Evolutionary conservation across 2,329 filamentous ascomycete species (phyloP).

Genomic region (Teratosphaeria gauchensis): DNA sequence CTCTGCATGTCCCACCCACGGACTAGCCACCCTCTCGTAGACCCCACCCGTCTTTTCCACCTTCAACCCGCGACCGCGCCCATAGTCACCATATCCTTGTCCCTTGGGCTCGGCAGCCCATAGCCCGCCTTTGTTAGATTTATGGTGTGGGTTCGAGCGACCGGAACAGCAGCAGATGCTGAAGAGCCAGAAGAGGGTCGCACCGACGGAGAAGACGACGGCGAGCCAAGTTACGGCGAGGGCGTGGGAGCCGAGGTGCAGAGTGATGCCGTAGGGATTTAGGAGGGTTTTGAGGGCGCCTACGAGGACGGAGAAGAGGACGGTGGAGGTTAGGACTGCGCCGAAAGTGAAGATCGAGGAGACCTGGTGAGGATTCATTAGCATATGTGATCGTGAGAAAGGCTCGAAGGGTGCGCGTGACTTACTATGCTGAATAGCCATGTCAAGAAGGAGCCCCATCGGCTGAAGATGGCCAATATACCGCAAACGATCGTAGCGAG

Average conservation of each 20-base stretch:
- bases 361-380: constrained; percentile 26
- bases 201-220: constrained; percentile 63
- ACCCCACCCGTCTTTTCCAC: constrained; percentile 54
- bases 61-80: constrained; percentile 28
- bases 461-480: constrained; percentile 72
- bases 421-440: constrained; percentile 64
- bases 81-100: constrained; percentile 14
- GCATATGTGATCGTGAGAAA: neutral
- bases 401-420: constrained; percentile 21
- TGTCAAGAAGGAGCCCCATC: constrained; percentile 71
- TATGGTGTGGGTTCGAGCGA: constrained; percentile 40
- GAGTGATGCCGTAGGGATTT: constrained; percentile 61
- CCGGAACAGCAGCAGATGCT: constrained; percentile 87
- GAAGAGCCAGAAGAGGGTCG: constrained; percentile 82
- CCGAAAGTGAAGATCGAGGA: constrained; percentile 50
- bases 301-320: constrained; percentile 60
- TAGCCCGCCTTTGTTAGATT: constrained; percentile 30
- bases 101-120: constrained; percentile 23
- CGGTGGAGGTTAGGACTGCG: constrained; percentile 64
- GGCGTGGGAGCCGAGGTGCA: constrained; percentile 58
- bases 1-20: constrained; percentile 26
- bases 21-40: constrained; percentile 45
- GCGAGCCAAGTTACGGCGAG: constrained; percentile 70
- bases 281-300: constrained; percentile 58
- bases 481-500: constrained; percentile 65